phyloP scores from a whole-genome alignment of 2,329 filamentous ascomycete species.

The Ascocoryne sarcoides region DNA sequence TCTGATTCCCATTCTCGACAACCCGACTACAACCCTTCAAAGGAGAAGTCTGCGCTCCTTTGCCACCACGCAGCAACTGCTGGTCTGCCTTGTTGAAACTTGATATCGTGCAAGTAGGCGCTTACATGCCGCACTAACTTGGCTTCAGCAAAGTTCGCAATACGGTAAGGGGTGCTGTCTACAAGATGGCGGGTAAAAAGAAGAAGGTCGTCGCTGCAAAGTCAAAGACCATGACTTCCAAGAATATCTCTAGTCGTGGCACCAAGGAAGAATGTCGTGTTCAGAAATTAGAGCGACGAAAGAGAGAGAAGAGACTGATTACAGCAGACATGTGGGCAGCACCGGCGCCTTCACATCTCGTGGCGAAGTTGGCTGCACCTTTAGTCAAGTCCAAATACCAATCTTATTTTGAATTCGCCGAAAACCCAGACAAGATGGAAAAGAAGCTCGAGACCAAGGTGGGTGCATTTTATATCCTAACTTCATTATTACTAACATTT shows the following conservation, averaged over 20 bases:
- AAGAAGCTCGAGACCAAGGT: slow-evolving; percentile 57
- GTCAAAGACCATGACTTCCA: not conserved
- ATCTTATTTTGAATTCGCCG: slow-evolving; percentile 54
- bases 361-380: slow-evolving; percentile 26
- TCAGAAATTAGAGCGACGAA: slow-evolving; percentile 22
- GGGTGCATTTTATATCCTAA: slow-evolving; percentile 18
- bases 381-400: slow-evolving; percentile 43
- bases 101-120: slow-evolving; percentile 10
- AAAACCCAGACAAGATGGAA: slow-evolving; percentile 52
- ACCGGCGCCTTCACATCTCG: slow-evolving; percentile 24
- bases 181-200: slow-evolving; percentile 13
- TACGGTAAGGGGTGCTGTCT: not conserved
- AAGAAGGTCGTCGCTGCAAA: slow-evolving; percentile 8
- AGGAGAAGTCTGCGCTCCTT: slow-evolving; percentile 1
- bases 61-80: slow-evolving; percentile 12
- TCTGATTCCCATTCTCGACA: too few species aligned
- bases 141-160: slow-evolving; percentile 1
- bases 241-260: not conserved
- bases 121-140: slow-evolving; percentile 17
- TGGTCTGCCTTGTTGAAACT: slow-evolving; percentile 7
- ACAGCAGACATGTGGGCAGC: slow-evolving; percentile 23
- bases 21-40: too few species aligned
- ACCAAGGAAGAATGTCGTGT: slow-evolving; percentile 19
- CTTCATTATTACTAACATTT: slow-evolving; percentile 3
- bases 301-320: slow-evolving; percentile 20